Evolutionary conservation across 352 stramenopile genomes (phyloP).

Genomic region (Thraustochytrium striatum): DNA sequence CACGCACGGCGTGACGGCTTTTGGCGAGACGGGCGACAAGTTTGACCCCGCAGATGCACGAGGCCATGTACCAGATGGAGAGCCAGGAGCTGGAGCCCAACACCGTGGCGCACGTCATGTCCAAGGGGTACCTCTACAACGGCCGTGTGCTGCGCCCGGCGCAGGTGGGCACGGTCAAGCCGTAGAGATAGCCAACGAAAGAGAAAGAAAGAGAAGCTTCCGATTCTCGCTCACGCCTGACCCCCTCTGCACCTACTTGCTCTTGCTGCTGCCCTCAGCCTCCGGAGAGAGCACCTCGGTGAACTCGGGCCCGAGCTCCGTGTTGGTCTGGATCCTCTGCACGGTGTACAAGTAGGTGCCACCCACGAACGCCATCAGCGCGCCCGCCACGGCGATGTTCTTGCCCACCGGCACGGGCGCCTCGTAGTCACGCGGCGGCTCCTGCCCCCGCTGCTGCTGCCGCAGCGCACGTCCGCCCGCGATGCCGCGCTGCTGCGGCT

Average conservation of each 20-base stretch:
- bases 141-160: slow-evolving; percentile 88
- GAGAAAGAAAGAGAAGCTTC: background rate
- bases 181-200: background rate
- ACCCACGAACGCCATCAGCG: background rate
- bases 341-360: slow-evolving; percentile 39
- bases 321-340: slow-evolving; percentile 36
- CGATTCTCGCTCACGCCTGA: background rate
- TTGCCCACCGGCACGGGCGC: slow-evolving; percentile 16
- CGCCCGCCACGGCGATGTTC: background rate
- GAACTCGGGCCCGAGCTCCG: slow-evolving; percentile 38
- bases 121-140: slow-evolving; percentile 92
- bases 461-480: no score
- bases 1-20: slow-evolving; percentile 75
- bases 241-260: background rate
- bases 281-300: slow-evolving; percentile 6
- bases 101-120: slow-evolving; percentile 92
- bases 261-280: background rate
- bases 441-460: background rate
- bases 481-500: no score
- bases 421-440: background rate
- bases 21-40: slow-evolving; percentile 85
- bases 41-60: slow-evolving; percentile 97
- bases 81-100: slow-evolving; percentile 78
- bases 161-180: slow-evolving; percentile 75
- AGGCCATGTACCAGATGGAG: slow-evolving; percentile 95